Evolutionary conservation across 2,329 filamentous ascomycete species (phyloP), one percentile per base, ranked within the genome.

Genomic region (Gaeumannomyces sp.): DNA sequence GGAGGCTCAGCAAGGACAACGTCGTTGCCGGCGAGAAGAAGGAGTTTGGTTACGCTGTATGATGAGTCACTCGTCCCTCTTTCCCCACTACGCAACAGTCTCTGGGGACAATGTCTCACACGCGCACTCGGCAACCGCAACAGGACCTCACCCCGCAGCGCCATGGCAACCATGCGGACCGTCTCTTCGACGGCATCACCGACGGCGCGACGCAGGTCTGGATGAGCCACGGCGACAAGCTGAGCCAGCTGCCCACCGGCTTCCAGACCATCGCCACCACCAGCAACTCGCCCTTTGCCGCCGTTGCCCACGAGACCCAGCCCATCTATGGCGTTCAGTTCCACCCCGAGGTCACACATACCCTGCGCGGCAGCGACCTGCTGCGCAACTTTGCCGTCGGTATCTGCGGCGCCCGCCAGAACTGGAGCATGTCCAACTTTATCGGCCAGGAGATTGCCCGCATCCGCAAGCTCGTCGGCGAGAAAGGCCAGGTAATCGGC

Each of bases 391-490:
- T 97, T 73, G 88, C 87, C 16, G 83, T 96, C 66, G 82, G 85
- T 27, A 96, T 98, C 68, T 98, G 93, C 77, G 84, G 86, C 35
- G 92, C 90, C 4, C 78, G 83, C 66, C 83, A 87, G 66, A 85
- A 92, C 73, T 98, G 94, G 94, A 88, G 84, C 3, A 97, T 97
- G 93, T 81, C 81, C 65, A 87, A 90, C 71, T 98, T 98, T 72
- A 82, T 91, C 11, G 85, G 91, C 67, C 84, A 91, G 72, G 93
- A 97, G 77, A 91, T 97, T 69, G 77, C 80, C 57, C 85, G 92
- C 65, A 97, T 98, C 72, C 83, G 92, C 35, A 83, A 88, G 33
- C 81, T 97, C 45, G 93, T 97, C 58, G 95, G 95, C 28, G 84
- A 89, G 33, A 89, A 84, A 65, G 93, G 85, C 1, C 94, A 95